Evolutionary conservation across 2,329 filamentous ascomycete genomes (phyloP).

Genomic region (Calonectria pauciramosa): DNA sequence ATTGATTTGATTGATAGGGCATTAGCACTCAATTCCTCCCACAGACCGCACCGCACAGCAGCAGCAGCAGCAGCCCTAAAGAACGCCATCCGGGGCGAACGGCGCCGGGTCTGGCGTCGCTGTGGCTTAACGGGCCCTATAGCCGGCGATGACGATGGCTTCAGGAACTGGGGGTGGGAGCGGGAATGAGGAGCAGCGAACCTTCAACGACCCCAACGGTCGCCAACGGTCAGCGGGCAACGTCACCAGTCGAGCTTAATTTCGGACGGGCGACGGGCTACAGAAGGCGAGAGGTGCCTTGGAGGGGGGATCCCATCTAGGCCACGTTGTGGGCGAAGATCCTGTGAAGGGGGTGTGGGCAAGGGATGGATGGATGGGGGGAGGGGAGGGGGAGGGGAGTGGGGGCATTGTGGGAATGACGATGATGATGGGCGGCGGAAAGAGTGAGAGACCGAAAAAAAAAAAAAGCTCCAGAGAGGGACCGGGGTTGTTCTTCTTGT

Average conservation of each 20-base stretch:
- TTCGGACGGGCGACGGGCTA: background rate
- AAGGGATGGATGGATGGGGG: background rate
- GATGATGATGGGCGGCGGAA: background rate
- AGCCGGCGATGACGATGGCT: background rate
- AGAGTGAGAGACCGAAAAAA: background rate
- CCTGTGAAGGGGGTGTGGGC: slow-evolving; percentile 12
- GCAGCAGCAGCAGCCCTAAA: background rate
- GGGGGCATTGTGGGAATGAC: background rate
- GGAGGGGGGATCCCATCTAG: slow-evolving; percentile 36
- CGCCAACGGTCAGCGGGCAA: background rate
- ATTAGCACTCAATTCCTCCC: background rate
- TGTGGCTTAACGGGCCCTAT: slow-evolving; percentile 8
- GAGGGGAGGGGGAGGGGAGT: background rate
- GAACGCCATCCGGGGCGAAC: background rate
- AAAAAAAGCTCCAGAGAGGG: background rate
- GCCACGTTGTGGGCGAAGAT: slow-evolving; percentile 36
- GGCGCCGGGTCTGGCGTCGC: background rate
- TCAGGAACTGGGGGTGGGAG: slow-evolving; percentile 2
- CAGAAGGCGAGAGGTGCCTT: background rate
- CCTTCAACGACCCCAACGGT: background rate
- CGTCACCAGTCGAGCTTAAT: slow-evolving; percentile 17
- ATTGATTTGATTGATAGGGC: background rate
- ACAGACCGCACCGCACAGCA: background rate
- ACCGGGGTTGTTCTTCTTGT: background rate
- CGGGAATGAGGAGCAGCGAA: slow-evolving; percentile 3